A percentile compares a stretch with the other conserved stretches of the same genome.
phyloP scores from a whole-genome alignment of 139 green algal genomes.

The Chlorella vulgaris region DNA sequence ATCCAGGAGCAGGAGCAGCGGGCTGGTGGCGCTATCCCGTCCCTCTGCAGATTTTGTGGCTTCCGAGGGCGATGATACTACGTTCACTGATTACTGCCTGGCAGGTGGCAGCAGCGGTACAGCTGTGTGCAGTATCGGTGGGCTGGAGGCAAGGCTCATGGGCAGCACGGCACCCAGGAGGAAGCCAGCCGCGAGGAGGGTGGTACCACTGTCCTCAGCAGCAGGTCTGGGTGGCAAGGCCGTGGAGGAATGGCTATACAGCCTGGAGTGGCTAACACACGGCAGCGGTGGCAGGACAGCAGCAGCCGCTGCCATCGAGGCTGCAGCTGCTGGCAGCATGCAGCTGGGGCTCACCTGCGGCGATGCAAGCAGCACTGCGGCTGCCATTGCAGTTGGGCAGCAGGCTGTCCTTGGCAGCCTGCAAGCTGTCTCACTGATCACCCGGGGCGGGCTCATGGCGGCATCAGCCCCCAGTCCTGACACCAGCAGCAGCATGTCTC shows the following conservation, averaged over 20 bases:
- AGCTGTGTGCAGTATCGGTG: conserved; percentile 2
- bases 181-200: neutral
- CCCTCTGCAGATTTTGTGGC: neutral
- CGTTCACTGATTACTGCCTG: conserved; percentile 29
- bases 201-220: neutral
- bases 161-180: neutral
- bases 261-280: conserved; percentile 27
- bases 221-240: neutral
- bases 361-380: neutral
- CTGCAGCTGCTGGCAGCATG: neutral
- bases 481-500: neutral
- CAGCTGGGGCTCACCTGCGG: neutral
- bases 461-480: neutral
- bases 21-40: neutral
- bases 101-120: neutral
- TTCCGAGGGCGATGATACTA: neutral
- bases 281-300: neutral
- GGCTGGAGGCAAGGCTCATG: conserved; percentile 30
- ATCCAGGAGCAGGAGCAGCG: neutral
- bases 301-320: neutral
- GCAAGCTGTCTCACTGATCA: conserved; percentile 6
- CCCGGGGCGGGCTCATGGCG: neutral
- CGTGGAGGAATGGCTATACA: conserved; percentile 29
- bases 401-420: neutral
- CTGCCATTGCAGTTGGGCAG: conserved; percentile 17